Conservation (phyloP, 2,329 filamentous ascomycete species). For the Simplicillium sp. region DNA sequence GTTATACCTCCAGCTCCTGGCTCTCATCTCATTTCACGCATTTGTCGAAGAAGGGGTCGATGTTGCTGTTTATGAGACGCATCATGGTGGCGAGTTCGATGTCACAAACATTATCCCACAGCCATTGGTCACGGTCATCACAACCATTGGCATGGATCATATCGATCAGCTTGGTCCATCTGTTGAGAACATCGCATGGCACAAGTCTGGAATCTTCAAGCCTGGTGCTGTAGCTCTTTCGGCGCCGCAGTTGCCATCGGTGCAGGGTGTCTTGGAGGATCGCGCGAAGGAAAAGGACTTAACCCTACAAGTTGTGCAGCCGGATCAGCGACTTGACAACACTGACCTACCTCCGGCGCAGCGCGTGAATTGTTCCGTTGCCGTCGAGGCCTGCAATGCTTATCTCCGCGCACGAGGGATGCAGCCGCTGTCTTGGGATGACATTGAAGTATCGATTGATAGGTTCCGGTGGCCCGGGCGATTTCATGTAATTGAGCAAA, state of each 20-base stretch:
- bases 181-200: constrained; percentile 38
- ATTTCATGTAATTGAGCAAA: constrained; percentile 18
- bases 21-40: constrained; percentile 31
- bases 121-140: constrained; percentile 33
- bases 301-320: background rate
- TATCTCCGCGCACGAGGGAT: background rate
- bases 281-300: background rate
- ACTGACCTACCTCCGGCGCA: background rate
- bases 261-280: background rate
- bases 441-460: constrained; percentile 15
- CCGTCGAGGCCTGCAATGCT: background rate
- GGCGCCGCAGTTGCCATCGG: constrained; percentile 16
- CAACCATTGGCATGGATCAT: constrained; percentile 38
- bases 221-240: constrained; percentile 25
- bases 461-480: constrained; percentile 21
- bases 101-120: constrained; percentile 35
- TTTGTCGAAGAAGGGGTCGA: constrained; percentile 35
- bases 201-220: constrained; percentile 42
- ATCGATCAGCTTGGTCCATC: constrained; percentile 29
- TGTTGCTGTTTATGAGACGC: constrained; percentile 32
- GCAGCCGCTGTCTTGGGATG: constrained; percentile 4
- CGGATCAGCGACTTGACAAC: background rate
- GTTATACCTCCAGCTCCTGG: constrained; percentile 26
- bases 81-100: constrained; percentile 36
- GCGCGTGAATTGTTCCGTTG: background rate